These are phyloP conservation scores for Canavalia gladiata DNA, from an alignment of 306 rosid genomes.

Conservation along the genomic window DNA sequence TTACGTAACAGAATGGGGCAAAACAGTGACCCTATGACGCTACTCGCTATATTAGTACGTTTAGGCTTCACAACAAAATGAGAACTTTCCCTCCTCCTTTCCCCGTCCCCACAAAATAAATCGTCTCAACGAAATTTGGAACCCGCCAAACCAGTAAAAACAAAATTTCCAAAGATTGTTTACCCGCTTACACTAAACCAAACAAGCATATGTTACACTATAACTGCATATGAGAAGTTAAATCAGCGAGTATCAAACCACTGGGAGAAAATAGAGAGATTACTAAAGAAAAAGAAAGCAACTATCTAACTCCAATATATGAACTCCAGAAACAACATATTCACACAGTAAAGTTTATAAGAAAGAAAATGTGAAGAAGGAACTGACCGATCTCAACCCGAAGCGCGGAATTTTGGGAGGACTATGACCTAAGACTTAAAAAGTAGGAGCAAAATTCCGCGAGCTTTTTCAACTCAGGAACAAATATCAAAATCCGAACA, in stretches of 20 bases:
- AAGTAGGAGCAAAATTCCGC: not conserved
- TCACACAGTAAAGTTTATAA: not conserved
- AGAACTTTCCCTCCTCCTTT: not conserved
- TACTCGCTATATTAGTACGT: not conserved
- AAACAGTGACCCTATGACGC: slow-evolving; percentile 15
- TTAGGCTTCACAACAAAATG: slow-evolving; percentile 3
- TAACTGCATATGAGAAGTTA: not conserved
- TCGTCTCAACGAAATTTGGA: not conserved
- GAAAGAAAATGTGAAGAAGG: slow-evolving; percentile 43
- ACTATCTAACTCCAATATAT: not conserved
- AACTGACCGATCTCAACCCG: slow-evolving; percentile 60
- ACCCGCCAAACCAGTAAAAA: not conserved
- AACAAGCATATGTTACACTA: not conserved
- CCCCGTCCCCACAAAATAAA: not conserved
- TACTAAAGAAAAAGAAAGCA: not conserved
- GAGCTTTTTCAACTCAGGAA: not conserved
- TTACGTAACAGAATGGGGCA: not conserved
- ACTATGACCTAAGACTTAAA: slow-evolving; percentile 8
- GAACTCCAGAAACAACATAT: slow-evolving; percentile 12
- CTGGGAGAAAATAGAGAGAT: not conserved
- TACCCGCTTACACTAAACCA: not conserved
- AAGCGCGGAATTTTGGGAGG: slow-evolving; percentile 54
- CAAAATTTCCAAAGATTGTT: not conserved
- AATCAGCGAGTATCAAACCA: not conserved
- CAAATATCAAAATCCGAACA: not conserved